Conservation (phyloP, 2,329 filamentous ascomycete species). For the Cadophora malorum region DNA sequence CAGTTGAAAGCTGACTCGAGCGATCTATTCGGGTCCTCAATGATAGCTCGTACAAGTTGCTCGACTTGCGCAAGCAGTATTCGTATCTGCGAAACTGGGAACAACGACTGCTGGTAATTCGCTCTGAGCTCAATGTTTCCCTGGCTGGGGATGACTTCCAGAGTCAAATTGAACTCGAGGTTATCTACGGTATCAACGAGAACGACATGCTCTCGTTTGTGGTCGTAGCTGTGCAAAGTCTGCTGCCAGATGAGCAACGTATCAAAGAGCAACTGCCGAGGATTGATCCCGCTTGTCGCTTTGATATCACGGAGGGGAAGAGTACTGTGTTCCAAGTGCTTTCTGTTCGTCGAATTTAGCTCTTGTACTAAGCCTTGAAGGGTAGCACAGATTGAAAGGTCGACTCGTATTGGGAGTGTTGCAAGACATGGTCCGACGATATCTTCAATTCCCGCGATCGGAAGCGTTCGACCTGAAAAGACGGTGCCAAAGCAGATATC, state of each 20-base stretch:
- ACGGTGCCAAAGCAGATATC: conserved; percentile 81
- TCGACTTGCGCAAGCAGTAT: conserved; percentile 68
- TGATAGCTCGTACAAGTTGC: conserved; percentile 53
- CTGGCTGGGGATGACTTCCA: conserved; percentile 74
- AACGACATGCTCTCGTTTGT: conserved; percentile 50
- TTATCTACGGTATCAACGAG: conserved; percentile 70
- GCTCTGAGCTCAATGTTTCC: conserved; percentile 56
- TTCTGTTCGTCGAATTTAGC: conserved; percentile 70
- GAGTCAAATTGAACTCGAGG: conserved; percentile 75
- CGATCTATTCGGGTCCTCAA: conserved; percentile 25
- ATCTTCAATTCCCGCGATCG: conserved; percentile 71
- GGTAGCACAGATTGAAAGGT: conserved; percentile 58
- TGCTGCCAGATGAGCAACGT: conserved; percentile 86
- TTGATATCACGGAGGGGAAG: conserved; percentile 75
- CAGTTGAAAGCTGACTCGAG: conserved; percentile 28
- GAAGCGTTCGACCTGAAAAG: conserved; percentile 80
- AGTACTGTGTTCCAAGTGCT: conserved; percentile 66
- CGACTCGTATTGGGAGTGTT: conserved; percentile 74
- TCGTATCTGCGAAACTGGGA: conserved; percentile 62
- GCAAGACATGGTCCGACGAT: conserved; percentile 82
- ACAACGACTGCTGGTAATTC: conserved; percentile 58
- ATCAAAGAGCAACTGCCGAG: conserved; percentile 71
- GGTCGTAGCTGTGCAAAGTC: conserved; percentile 55
- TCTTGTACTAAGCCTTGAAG: conserved; percentile 66
- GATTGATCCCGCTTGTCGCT: conserved; percentile 59